Base-by-base conservation (phyloP, 306 rosid species). In the Alnus rubra region DNA sequence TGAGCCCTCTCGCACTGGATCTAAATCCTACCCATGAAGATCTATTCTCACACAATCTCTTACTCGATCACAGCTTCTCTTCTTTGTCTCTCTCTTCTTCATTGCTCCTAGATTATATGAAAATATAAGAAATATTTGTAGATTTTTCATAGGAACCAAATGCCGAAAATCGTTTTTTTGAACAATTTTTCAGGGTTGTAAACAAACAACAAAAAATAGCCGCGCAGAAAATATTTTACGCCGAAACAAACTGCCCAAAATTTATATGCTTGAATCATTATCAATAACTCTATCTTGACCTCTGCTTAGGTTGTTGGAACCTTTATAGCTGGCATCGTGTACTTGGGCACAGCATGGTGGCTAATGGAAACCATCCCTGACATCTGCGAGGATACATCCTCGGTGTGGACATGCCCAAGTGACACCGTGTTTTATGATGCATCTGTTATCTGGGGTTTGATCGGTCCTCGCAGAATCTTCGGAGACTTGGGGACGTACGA, bases 401-500 rank as follows among this genome's bases (percentile, higher is more conserved):
- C 97, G 0, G 86, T 88, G 2, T 95, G 98, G 98, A 91, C 95
- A 1, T 95, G 98, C 64, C 98, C 98, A 1, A 1, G 79, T 0
- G 98, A 95, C 82, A 92, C 82, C 0, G 98, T 95, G 3, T 95
- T 95, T 84, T 95, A 92, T 16, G 98, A 95, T 15, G 98, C 98
- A 10, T 95, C 98, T 0, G 98, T 95, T 16, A 88, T 95, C 16
- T 95, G 98, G 98, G 98, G 98, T 39, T 69, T 95, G 63, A 89
- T 95, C 2, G 98, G 96, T 4, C 97, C 98, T 0, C 80, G 94
- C 1, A 87, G 94, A 82, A 91, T 95, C 55, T 95, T 95, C 1
- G 98, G 98, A 16, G 79, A 90, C 80, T 50, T 84, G 16, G 98
- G 98, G 2, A 80, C 73, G 0, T 92, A 95, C 45, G 73, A 63